These are phyloP conservation scores for Cucumis sativus DNA, from an alignment of 306 rosid species.

Conservation along the genomic window Cucumber_9930_V3 NC_026657.2:32657001-32657500, in stretches of 20 bases:
- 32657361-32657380: constrained; percentile 11
- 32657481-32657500: constrained; percentile 85
- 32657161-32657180: constrained; percentile 34
- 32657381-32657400: constrained; percentile 19
- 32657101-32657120: background rate
- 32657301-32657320: background rate
- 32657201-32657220: constrained; percentile 53
- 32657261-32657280: background rate
- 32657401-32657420: background rate
- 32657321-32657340: background rate
- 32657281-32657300: background rate
- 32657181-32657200: constrained; percentile 18
- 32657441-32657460: background rate
- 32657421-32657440: background rate
- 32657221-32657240: constrained; percentile 49
- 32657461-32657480: constrained; percentile 16
- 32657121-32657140: background rate
- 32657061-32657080: no score
- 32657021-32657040: no score
- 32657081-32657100: background rate
- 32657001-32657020: no score
- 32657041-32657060: no score
- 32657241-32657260: constrained; percentile 12
- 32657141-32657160: constrained; percentile 11
- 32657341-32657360: background rate